phyloP scores from a whole-genome alignment of 768 basidiomycete species.

The Cubamyces sp. region DNA sequence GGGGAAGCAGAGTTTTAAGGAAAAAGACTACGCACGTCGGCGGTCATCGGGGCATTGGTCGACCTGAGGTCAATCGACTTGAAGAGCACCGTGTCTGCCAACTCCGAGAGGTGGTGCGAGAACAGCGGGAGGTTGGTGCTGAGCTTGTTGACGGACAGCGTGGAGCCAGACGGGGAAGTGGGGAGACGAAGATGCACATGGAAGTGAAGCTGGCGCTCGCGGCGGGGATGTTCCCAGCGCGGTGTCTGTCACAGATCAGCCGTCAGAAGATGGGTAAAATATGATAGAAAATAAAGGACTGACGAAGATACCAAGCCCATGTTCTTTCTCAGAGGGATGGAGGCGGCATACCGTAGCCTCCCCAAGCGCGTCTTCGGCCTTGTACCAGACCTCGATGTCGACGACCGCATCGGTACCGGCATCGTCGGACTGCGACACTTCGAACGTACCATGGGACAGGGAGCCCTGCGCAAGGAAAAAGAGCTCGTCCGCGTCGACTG shows the following conservation, averaged over 20 bases:
- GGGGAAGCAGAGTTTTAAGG: no score
- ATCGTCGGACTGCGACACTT: conserved; percentile 15
- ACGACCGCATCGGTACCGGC: conserved; percentile 21
- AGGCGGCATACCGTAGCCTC: conserved; percentile 31
- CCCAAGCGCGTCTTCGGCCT: conserved; percentile 4
- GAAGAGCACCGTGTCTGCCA: conserved; percentile 44
- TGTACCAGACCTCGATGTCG: conserved; percentile 29
- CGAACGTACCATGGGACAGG: conserved; percentile 19
- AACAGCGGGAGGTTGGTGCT: conserved; percentile 44
- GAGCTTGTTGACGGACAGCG: conserved; percentile 45
- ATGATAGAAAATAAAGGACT: conserved; percentile 1
- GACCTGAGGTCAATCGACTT: conserved; percentile 30
- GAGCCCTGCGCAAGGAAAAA: conserved; percentile 14
- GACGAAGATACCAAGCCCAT: conserved; percentile 39
- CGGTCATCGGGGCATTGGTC: neutral
- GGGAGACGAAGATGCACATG: conserved; percentile 42
- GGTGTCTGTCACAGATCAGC: conserved; percentile 30
- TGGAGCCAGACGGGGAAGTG: conserved; percentile 38
- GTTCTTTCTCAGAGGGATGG: conserved; percentile 19
- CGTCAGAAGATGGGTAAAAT: neutral
- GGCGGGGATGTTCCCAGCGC: conserved; percentile 39
- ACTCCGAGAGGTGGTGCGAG: conserved; percentile 35
- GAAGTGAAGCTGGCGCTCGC: conserved; percentile 27
- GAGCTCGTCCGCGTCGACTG: conserved; percentile 19
- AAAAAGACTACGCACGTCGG: conserved; percentile 27